Evolutionary conservation across 805 yeast genomes (phyloP).

Genomic region (Candida rishiriensis): DNA sequence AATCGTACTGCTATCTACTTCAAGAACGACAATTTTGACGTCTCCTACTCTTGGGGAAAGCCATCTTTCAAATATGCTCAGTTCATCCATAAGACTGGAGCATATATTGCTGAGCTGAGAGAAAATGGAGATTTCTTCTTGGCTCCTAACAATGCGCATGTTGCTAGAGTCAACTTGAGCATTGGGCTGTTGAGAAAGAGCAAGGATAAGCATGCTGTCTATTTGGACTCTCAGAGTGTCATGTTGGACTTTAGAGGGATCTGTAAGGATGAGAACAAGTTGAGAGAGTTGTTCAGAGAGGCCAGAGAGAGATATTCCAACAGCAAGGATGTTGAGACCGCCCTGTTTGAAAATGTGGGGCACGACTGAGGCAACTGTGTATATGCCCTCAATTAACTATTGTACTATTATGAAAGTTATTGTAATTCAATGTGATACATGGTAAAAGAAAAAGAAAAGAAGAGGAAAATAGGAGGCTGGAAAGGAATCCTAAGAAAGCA

Average conservation of each 20-base stretch:
- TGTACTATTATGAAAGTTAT: background rate
- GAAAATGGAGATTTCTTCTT: conserved; percentile 73
- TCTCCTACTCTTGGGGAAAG: conserved; percentile 86
- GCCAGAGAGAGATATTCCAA: conserved; percentile 48
- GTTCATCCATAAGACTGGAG: conserved; percentile 85
- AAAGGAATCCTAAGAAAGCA: too few relatives aligned
- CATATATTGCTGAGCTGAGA: conserved; percentile 81
- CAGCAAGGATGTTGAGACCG: conserved; percentile 28
- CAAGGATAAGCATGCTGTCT: conserved; percentile 22
- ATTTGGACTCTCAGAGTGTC: conserved; percentile 66
- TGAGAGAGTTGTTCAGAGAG: conserved; percentile 52
- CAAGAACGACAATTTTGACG: conserved; percentile 49
- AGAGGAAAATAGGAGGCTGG: too few relatives aligned
- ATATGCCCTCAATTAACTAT: too few relatives aligned
- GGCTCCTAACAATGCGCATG: conserved; percentile 84
- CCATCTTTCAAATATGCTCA: conserved; percentile 81
- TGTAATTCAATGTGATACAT: background rate
- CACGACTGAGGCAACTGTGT: too few relatives aligned
- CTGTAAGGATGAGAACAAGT: conserved; percentile 47
- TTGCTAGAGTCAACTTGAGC: conserved; percentile 61
- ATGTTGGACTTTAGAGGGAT: conserved; percentile 64
- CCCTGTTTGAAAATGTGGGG: conserved; percentile 15
- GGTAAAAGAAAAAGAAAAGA: background rate
- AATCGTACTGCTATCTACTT: conserved; percentile 68
- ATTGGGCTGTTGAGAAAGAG: conserved; percentile 25